A percentile compares a stretch with the other conserved stretches of the same genome.
Conservation (phyloP, 345 rosid species). For the Euclidium syriacum region DNA sequence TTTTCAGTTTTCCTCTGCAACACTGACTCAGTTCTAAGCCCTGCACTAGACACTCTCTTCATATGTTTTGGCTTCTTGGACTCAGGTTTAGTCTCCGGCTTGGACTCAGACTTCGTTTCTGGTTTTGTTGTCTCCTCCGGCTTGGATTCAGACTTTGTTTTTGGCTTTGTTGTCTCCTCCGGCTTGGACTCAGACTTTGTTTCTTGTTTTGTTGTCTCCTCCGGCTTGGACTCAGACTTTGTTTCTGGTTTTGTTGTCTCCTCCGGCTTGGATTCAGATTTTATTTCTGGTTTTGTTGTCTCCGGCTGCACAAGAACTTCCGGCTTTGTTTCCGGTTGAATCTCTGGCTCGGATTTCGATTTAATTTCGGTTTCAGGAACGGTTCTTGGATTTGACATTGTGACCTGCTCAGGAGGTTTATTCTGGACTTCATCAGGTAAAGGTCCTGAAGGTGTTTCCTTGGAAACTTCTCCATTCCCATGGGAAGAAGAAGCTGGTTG, state of each 20-base stretch:
- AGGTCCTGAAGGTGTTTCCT: slow-evolving; percentile 31
- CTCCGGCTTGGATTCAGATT: slow-evolving; percentile 43
- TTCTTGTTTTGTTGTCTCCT: slow-evolving; percentile 40
- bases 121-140: slow-evolving; percentile 43
- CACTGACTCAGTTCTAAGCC: slow-evolving; percentile 66
- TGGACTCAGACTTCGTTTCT: slow-evolving; percentile 36
- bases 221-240: slow-evolving; percentile 34
- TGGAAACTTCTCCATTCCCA: slow-evolving; percentile 35
- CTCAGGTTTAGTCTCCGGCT: slow-evolving; percentile 26
- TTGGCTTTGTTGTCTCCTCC: slow-evolving; percentile 42
- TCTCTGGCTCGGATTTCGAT: slow-evolving; percentile 7
- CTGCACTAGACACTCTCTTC: slow-evolving; percentile 67
- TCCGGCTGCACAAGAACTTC: slow-evolving; percentile 38
- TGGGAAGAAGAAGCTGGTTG: slow-evolving; percentile 37
- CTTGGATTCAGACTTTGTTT: slow-evolving; percentile 38
- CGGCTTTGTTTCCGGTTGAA: slow-evolving; percentile 26
- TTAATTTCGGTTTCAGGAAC: slow-evolving; percentile 14
- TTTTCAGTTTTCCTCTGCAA: slow-evolving; percentile 65
- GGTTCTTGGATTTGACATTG: slow-evolving; percentile 36
- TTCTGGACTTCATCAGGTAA: slow-evolving; percentile 47
- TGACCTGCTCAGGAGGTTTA: slow-evolving; percentile 68
- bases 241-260: slow-evolving; percentile 28
- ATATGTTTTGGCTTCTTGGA: slow-evolving; percentile 48
- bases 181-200: slow-evolving; percentile 41
- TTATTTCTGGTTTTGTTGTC: slow-evolving; percentile 41